These are phyloP conservation scores for Solanum aculeatissimum DNA, from an alignment of 305 asterid species.

Conservation along the genomic window DNA sequence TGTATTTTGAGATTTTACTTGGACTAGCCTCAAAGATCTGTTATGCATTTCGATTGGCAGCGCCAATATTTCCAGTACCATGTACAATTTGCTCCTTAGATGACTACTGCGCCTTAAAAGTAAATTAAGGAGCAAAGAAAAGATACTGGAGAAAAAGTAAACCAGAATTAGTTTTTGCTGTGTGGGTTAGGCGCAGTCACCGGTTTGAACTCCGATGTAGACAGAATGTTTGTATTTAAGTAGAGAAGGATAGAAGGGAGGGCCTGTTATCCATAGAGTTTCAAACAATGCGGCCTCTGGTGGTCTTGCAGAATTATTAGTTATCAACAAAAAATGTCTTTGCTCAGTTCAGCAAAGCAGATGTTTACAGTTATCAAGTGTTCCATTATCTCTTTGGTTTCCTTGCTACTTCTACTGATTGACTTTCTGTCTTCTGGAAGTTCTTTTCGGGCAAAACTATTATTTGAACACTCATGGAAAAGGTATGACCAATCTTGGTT, in stretches of 20 bases:
- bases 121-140: not conserved
- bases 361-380: not conserved
- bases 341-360: not conserved
- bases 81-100: not conserved
- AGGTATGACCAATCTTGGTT: not conserved
- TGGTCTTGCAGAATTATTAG: not conserved
- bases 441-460: not conserved
- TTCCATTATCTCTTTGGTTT: not conserved
- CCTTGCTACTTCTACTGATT: not conserved
- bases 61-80: not conserved
- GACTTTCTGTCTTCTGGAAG: not conserved
- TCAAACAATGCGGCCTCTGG: not conserved
- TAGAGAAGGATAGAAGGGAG: not conserved
- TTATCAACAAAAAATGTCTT: not conserved
- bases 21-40: not conserved
- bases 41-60: not conserved
- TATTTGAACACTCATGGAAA: not conserved
- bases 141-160: not conserved
- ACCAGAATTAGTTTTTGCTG: not conserved
- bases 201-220: not conserved
- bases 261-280: not conserved
- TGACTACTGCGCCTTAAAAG: not conserved
- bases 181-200: not conserved
- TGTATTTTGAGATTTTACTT: not conserved
- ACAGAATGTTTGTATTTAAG: not conserved